Conservation (phyloP, 345 rosid genomes). For the Turritis glabra region DNA sequence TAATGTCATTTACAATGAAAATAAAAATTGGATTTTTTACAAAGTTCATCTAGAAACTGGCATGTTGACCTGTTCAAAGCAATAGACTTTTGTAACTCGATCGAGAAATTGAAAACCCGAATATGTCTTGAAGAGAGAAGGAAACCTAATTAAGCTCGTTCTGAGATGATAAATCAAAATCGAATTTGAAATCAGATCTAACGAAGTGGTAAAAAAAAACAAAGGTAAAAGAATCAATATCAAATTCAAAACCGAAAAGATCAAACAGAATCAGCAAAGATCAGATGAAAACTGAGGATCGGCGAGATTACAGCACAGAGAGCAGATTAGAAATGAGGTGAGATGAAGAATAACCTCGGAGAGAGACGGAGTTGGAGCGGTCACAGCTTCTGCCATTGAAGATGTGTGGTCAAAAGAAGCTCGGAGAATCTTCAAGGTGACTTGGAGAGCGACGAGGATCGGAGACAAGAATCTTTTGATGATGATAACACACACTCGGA, state of each 20-base stretch:
- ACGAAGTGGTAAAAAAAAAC: not conserved
- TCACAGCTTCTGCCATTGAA: constrained; percentile 68
- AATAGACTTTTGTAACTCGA: constrained; percentile 10
- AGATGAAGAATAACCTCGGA: constrained; percentile 60
- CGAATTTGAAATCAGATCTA: constrained; percentile 30
- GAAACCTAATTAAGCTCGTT: not conserved
- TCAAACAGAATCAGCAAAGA: constrained; percentile 2
- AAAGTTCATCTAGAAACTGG: not conserved
- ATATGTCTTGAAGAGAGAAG: not conserved
- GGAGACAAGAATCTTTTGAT: constrained; percentile 29
- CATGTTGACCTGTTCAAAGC: constrained; percentile 27
- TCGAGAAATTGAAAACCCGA: not conserved
- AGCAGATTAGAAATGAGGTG: not conserved
- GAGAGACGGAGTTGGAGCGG: constrained; percentile 48
- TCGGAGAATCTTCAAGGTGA: constrained; percentile 21
- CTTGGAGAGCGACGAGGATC: constrained; percentile 29
- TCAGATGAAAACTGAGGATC: constrained; percentile 13
- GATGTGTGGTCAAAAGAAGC: constrained; percentile 33
- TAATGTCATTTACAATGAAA: not conserved
- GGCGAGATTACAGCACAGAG: not conserved
- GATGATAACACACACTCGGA: constrained; percentile 10
- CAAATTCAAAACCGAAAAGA: not conserved
- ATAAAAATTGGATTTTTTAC: no score
- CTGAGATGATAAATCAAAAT: not conserved
- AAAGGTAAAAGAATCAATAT: not conserved